Evolutionary conservation across 192 early-diverging fungal genomes (phyloP), one percentile per base, ranked within the genome.

Genomic region (Backusella liffmaniae): DNA sequence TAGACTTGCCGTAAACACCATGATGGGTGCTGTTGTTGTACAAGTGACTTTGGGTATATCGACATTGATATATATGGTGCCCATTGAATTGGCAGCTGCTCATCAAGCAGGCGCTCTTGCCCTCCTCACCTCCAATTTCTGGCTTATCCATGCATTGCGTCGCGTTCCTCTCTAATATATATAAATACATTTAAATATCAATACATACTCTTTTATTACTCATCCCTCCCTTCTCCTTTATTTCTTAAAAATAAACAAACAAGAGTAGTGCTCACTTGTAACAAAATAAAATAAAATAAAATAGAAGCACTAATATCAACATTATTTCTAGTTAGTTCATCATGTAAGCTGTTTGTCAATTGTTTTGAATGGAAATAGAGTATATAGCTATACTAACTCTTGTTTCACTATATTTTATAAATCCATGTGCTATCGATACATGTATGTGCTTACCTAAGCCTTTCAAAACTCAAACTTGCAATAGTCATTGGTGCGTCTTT

Each of bases 51-150:
- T 99, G 26, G 98, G 98, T n/a, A 96, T 99, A 67, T 84, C 89
- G 41, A 99, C 98, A 8, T 85, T 99, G 39, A 86, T 99, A 32
- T 95, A 95, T 79, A 91, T 96, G 84, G 98, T 99, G 2, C 98
- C 98, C 18, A 91, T 96, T 65, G 90, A 92, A 30, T 85, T 97
- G 72, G 98, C 97, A 4, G 94, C 97, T 15, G 94, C 95, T 15
- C 98, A 99, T 84, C 98, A 99, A 83, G 94, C 92, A 36, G 96
- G 96, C 29, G 95, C 95, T 16, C 85, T 99, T 46, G 88, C 94
- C 37, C 84, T 99, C 23, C 82, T 97, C 73, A 93, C 96, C 0
- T 84, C 92, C 5, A 90, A 92, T n/a, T 78, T 94, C 51, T 93
- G 91, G 87, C 79, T 97, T 35, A 85, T 93, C 77, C 93, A 96